Base-by-base conservation (phyloP, 352 stramenopile genomes). In the Hyaloperonospora arabidopsidis region DNA sequence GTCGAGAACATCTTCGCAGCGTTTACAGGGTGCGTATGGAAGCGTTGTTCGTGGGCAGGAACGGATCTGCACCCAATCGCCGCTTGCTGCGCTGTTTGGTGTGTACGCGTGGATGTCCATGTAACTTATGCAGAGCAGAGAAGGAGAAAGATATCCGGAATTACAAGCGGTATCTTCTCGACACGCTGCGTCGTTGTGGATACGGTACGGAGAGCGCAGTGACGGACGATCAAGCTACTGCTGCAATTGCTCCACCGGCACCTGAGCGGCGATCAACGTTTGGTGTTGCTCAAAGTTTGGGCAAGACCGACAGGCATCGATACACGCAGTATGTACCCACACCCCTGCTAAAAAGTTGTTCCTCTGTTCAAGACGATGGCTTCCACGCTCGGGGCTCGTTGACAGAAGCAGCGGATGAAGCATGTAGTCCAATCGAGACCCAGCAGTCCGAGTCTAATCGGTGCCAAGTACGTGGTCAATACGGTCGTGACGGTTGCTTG, bases 31-130 rank as follows among this genome's bases (percentile, higher is more conserved):
- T 90, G 58, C 73, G 77, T 34, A 74, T 85, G 54, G 77, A 86
- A 47, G 75, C 86, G 52, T 68, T 89, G 46, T 89, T 90, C 56
- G 74, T 79, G 1, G 75, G 75, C 10, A 83, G 75, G 51, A 86
- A 87, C 45, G 75, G 79, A 8, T 76, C 75, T 34, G 82, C 70
- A 8, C 72, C 76, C 8, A 88, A 75, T 52, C 79, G 72, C n/a
- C 73, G 68, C n/a, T 58, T 74, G 61, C 54, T 90, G 43, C 69
- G 74, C 2, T 90, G 79, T 46, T 67, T 75, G 13, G 62, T 90
- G 15, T 90, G 79, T 45, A 75, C 67, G 43, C 63, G 67, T 3
- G 69, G 67, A 28, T 90, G 79, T 57, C 69, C 71, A 21, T 90
- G 79, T 51, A 75, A 73, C 12, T 64, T 48, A n/a, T 90, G 79